Evolutionary conservation across 2,329 filamentous ascomycete genomes (phyloP), one percentile per base, ranked within the genome.

Genomic region (Hymenoscyphus fructigenus): DNA sequence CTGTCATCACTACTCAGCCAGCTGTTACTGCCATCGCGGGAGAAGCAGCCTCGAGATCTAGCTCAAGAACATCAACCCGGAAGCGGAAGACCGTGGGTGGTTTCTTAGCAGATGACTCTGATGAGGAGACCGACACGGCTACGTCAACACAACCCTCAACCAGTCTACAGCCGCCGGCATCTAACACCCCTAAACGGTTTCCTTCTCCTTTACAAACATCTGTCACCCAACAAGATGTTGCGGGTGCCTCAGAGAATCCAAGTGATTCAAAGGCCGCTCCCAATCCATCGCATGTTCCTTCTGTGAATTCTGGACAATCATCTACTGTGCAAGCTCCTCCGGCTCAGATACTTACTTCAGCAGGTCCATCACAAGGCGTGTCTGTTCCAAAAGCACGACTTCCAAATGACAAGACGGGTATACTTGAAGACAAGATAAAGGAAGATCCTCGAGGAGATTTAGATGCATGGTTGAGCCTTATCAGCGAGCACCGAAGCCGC

Each of bases 361-460:
- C 69, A 69, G 68, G 60, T 65, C 65, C 65, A 64, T 50, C 69
- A 65, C 68, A 72, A 68, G 67, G 44, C 63, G 53, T 66, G 23
- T 70, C 72, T 65, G 38, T 71, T 28, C 72, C 75, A 28, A 76
- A 75, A 66, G 75, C 74, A 50, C 73, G 75, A 41, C 71, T 77
- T 59, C 75, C 75, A 34, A 74, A 77, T 72, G 75, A 77, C 62
- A 72, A 67, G 66, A 74, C 68, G 61, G 75, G 75, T 57, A 74
- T 75, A 62, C 83, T 98, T 74, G 94, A 99, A 81, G 91, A 95
- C 76, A 89, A 94, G 75, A 90, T 98, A 76, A 89, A 90, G 76
- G 91, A 97, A 74, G 95, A 99, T 75, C 91, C 94, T 17, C 91
- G 92, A 73, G 95, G 94, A 74, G 93, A 97, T 72, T 87, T 95